phyloP scores from a whole-genome alignment of 257 asterid genomes.

The Petunia axillaris region DNA sequence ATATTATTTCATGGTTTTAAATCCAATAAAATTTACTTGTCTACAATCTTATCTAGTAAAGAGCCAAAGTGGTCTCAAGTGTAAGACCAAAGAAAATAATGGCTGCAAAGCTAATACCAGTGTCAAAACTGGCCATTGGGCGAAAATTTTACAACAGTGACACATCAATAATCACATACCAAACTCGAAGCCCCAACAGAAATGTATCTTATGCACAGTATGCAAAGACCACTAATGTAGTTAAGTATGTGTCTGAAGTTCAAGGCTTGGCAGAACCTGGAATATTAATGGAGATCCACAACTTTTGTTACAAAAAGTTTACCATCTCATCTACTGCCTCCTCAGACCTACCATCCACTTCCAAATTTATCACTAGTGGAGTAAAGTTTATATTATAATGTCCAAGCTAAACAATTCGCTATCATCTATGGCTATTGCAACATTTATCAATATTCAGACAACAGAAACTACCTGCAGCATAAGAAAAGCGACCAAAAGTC shows the following conservation, averaged over 20 bases:
- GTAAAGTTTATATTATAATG: background rate
- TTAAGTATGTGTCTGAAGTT: background rate
- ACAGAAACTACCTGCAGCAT: background rate
- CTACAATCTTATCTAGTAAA: too few species aligned
- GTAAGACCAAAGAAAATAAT: too few species aligned
- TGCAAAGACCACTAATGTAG: background rate
- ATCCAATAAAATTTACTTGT: too few species aligned
- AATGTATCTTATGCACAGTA: background rate
- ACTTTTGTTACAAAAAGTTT: slow-evolving; percentile 10
- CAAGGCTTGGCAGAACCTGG: background rate
- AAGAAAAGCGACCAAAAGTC: background rate
- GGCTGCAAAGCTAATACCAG: too few species aligned
- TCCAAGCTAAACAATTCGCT: background rate
- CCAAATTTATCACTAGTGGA: background rate
- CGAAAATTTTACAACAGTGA: too few species aligned
- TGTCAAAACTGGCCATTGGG: too few species aligned
- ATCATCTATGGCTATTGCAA: background rate
- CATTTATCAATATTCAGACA: background rate
- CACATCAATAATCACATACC: too few species aligned
- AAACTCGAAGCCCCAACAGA: background rate
- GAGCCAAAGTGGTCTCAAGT: too few species aligned
- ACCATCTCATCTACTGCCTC: background rate
- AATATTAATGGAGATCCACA: background rate
- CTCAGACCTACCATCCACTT: background rate
- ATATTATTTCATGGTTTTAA: too few species aligned